Evolutionary conservation across 306 rosid genomes (phyloP).

Genomic region (Vigna trinervia): DNA sequence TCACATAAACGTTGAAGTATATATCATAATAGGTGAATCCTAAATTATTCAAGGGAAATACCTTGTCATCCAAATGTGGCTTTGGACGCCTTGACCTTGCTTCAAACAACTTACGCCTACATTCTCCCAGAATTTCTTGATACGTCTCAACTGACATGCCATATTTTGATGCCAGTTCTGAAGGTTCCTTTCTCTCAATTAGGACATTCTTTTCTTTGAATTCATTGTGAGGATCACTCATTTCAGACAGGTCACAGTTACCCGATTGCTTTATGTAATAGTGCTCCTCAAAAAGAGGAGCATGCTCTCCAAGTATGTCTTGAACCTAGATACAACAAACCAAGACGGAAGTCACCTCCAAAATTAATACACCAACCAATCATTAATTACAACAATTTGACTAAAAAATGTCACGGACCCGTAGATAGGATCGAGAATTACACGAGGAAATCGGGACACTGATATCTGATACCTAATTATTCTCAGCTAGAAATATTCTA

Average conservation of each 20-base stretch:
- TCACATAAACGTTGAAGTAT: slow-evolving; percentile 22
- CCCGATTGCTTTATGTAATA: slow-evolving; percentile 75
- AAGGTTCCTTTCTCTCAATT: slow-evolving; percentile 68
- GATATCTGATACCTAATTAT: background rate
- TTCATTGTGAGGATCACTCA: slow-evolving; percentile 95
- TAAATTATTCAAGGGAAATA: slow-evolving; percentile 33
- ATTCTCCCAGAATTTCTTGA: slow-evolving; percentile 70
- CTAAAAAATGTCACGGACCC: slow-evolving; percentile 1
- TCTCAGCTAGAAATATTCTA: slow-evolving; percentile 12
- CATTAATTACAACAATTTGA: slow-evolving; percentile 19
- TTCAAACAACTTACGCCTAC: slow-evolving; percentile 79
- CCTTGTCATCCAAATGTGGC: slow-evolving; percentile 98
- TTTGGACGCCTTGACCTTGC: slow-evolving; percentile 75
- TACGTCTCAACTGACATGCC: slow-evolving; percentile 72
- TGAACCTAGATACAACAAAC: slow-evolving; percentile 62
- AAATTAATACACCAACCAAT: slow-evolving; percentile 10
- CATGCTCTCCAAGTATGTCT: slow-evolving; percentile 85
- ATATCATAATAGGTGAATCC: slow-evolving; percentile 4
- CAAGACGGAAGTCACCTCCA: slow-evolving; percentile 28
- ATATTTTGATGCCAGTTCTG: slow-evolving; percentile 72
- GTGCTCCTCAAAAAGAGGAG: slow-evolving; percentile 77
- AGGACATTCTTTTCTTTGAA: slow-evolving; percentile 83
- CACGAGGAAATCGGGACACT: slow-evolving; percentile 15
- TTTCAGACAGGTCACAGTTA: slow-evolving; percentile 82
- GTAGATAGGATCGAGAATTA: background rate